Percentiles rank a stretch among this genome's conserved stretches.
phyloP scores from a whole-genome alignment of 2,329 filamentous ascomycete genomes.

The Diplodia scrobiculata region DNA sequence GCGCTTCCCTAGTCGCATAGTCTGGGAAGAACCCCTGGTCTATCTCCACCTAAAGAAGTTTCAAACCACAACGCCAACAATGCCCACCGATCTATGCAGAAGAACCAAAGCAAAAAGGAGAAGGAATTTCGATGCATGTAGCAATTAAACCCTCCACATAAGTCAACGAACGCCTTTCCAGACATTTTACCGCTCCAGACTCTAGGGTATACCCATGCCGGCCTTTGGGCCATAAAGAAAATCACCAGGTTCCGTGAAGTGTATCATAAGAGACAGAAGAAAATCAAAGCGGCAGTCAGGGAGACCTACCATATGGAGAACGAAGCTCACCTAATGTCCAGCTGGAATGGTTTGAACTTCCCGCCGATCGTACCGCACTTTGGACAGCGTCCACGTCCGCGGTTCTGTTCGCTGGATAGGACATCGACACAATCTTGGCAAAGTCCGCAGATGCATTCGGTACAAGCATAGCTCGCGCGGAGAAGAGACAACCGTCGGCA shows the following conservation, averaged over 20 bases:
- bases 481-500: conserved; percentile 77
- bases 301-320: conserved; percentile 9
- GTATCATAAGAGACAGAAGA: conserved; percentile 8
- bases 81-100: conserved; percentile 33
- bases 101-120: conserved; percentile 27
- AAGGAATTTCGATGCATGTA: background rate
- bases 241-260: conserved; percentile 10
- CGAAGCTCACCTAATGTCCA: conserved; percentile 70
- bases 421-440: conserved; percentile 86
- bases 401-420: conserved; percentile 69
- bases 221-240: conserved; percentile 14
- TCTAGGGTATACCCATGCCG: conserved; percentile 29
- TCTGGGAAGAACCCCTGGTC: background rate
- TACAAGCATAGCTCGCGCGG: conserved; percentile 87
- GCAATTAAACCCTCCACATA: conserved; percentile 1
- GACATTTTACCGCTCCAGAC: conserved; percentile 25
- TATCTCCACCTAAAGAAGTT: background rate
- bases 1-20: background rate
- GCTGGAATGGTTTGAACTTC: conserved; percentile 80
- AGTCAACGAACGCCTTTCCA: conserved; percentile 22
- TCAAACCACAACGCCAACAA: conserved; percentile 19
- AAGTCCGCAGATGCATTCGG: conserved; percentile 91
- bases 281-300: background rate
- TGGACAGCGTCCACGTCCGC: conserved; percentile 72
- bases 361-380: conserved; percentile 77